These are phyloP conservation scores for Mariannaea sp. DNA, from an alignment of 2,329 filamentous ascomycete species.

Conservation along the genomic window DNA sequence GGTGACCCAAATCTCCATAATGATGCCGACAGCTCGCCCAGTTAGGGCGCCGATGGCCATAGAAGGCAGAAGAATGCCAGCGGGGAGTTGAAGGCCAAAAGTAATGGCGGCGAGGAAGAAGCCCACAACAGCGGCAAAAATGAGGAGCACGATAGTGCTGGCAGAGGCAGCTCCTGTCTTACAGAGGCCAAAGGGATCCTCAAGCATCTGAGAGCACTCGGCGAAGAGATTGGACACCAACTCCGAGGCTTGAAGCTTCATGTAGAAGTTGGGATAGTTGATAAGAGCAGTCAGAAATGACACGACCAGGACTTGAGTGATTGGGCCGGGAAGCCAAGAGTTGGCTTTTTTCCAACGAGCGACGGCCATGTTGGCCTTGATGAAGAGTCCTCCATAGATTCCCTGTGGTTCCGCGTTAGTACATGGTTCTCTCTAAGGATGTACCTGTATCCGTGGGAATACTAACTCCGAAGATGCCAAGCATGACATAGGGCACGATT, in stretches of 20 bases:
- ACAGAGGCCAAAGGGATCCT: conserved; percentile 90
- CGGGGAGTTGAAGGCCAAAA: conserved; percentile 92
- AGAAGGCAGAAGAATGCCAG: conserved; percentile 92
- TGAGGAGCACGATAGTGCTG: conserved; percentile 78
- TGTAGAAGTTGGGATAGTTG: conserved; percentile 96
- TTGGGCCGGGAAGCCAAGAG: conserved; percentile 70
- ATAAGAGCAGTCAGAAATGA: conserved; percentile 83
- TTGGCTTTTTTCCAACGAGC: conserved; percentile 76
- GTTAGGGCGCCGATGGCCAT: conserved; percentile 94
- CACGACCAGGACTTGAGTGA: conserved; percentile 79
- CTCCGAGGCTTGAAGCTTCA: conserved; percentile 90
- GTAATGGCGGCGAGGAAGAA: conserved; percentile 86
- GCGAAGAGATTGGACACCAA: conserved; percentile 91
- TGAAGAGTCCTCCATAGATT: conserved; percentile 93
- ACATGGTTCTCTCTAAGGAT: background rate
- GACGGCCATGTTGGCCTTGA: conserved; percentile 89
- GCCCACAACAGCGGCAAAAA: conserved; percentile 81
- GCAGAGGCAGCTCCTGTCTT: conserved; percentile 83
- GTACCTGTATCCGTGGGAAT: background rate
- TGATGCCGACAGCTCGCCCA: conserved; percentile 85
- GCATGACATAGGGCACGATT: conserved; percentile 81
- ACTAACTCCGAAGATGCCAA: conserved; percentile 78
- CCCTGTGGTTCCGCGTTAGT: conserved; percentile 55
- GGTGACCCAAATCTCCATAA: conserved; percentile 86
- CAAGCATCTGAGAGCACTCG: conserved; percentile 80